Conservation (phyloP, 345 rosid genomes). For the Lagerstroemia speciosa region DNA sequence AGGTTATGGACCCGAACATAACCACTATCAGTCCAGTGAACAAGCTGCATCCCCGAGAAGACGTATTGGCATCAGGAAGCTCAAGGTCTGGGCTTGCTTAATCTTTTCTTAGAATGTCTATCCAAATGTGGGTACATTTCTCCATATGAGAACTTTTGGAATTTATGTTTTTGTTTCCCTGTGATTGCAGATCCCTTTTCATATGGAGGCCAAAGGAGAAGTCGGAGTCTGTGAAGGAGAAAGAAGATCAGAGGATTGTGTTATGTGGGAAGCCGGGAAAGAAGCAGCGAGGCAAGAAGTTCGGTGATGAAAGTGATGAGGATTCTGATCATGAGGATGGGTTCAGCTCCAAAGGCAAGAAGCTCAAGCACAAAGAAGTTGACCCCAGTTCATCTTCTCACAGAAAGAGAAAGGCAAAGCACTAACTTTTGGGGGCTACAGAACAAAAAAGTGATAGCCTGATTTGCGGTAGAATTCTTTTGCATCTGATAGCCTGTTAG, state of each 20-base stretch:
- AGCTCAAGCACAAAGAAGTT: conserved; percentile 27
- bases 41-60: conserved; percentile 89
- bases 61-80: conserved; percentile 89
- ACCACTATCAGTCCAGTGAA: conserved; percentile 91
- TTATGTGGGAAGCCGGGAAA: conserved; percentile 39
- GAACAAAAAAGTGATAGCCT: background rate
- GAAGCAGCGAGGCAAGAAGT: conserved; percentile 44
- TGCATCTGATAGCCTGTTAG: background rate
- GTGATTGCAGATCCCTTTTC: conserved; percentile 60
- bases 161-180: background rate
- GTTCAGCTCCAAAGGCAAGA: conserved; percentile 45
- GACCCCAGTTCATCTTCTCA: conserved; percentile 18
- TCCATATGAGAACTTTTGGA: background rate
- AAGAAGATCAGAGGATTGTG: conserved; percentile 46
- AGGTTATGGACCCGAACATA: conserved; percentile 89
- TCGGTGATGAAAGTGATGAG: conserved; percentile 31
- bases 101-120: conserved; percentile 1
- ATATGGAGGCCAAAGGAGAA: conserved; percentile 81
- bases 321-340: conserved; percentile 45
- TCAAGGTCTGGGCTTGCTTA: conserved; percentile 48
- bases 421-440: background rate
- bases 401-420: background rate
- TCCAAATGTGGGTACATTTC: background rate
- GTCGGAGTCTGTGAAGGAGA: conserved; percentile 35
- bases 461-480: no score